Conservation (phyloP, 176 grass and related monocot species). For the Oryza brachyantha region DNA sequence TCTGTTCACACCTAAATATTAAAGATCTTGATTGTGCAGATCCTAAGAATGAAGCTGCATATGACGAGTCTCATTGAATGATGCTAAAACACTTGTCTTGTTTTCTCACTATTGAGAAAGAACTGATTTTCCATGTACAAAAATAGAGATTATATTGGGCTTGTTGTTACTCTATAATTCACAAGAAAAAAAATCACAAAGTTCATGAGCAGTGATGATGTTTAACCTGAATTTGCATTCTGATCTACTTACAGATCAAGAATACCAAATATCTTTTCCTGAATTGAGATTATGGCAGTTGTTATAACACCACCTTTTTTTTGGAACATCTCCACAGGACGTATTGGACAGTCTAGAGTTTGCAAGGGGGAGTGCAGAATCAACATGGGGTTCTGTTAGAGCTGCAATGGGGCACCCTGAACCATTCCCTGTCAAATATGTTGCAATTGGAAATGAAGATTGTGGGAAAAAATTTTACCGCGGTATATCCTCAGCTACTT, state of each 20-base stretch:
- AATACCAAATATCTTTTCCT: neutral
- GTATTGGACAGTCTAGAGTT: constrained; percentile 89
- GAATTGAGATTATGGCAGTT: neutral
- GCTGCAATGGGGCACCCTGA: constrained; percentile 91
- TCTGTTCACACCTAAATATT: constrained; percentile 1
- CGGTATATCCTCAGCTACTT: constrained; percentile 30
- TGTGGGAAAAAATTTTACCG: constrained; percentile 69
- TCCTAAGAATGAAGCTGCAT: neutral
- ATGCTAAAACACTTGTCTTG: neutral
- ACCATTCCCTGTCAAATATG: constrained; percentile 85
- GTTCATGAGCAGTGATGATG: neutral
- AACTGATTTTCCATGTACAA: neutral
- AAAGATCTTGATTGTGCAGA: neutral
- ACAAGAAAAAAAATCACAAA: neutral
- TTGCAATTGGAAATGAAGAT: constrained; percentile 96
- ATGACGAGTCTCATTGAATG: neutral
- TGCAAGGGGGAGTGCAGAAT: constrained; percentile 70
- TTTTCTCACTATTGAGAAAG: neutral
- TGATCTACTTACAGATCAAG: neutral
- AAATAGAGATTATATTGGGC: neutral
- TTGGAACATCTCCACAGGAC: constrained; percentile 47
- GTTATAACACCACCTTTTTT: neutral
- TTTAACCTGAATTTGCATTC: constrained; percentile 3
- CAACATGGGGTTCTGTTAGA: constrained; percentile 92
- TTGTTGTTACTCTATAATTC: neutral